These are phyloP conservation scores for Nitzschia putrida DNA, from an alignment of 108 stramenopile genomes.

Conservation along the genomic window DNA sequence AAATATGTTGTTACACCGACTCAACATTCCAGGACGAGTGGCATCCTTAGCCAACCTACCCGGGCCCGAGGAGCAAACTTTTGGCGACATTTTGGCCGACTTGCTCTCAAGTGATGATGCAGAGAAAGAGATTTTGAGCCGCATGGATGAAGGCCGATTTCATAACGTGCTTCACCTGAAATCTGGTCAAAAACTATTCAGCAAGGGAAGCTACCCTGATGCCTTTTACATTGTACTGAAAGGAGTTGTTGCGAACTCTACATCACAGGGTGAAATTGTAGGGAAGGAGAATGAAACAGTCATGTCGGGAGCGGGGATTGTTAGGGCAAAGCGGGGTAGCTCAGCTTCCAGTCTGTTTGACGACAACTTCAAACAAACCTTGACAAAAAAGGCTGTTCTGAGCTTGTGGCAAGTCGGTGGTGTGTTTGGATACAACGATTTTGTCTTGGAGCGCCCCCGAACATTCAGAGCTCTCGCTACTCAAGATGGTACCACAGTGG, in stretches of 20 bases:
- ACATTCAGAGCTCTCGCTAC: conserved; percentile 64
- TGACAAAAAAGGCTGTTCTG: conserved; percentile 1
- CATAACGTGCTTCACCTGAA: conserved; percentile 56
- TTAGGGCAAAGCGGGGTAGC: conserved; percentile 5
- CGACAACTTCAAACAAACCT: conserved; percentile 7
- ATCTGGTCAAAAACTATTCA: conserved; percentile 58
- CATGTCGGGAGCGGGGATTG: conserved; percentile 31
- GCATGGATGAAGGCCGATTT: conserved; percentile 54
- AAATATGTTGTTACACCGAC: conserved; percentile 43
- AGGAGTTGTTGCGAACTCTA: conserved; percentile 70
- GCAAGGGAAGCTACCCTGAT: conserved; percentile 53
- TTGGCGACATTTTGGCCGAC: conserved; percentile 23
- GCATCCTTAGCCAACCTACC: conserved; percentile 26
- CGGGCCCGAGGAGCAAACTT: conserved; percentile 18
- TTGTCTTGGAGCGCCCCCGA: conserved; percentile 64
- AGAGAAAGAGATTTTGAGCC: conserved; percentile 45
- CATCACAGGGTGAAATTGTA: conserved; percentile 24
- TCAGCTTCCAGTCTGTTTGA: conserved; percentile 17
- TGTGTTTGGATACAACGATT: conserved; percentile 86
- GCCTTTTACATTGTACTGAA: conserved; percentile 75
- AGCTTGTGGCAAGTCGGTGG: conserved; percentile 52
- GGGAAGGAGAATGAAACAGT: conserved; percentile 14
- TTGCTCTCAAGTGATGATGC: conserved; percentile 45
- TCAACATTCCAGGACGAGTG: conserved; percentile 35
- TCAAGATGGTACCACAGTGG: conserved; percentile 60